Evolutionary conservation across 495 filamentous ascomycete genomes (phyloP).

Genomic region (Chaetomium cochliodes): DNA sequence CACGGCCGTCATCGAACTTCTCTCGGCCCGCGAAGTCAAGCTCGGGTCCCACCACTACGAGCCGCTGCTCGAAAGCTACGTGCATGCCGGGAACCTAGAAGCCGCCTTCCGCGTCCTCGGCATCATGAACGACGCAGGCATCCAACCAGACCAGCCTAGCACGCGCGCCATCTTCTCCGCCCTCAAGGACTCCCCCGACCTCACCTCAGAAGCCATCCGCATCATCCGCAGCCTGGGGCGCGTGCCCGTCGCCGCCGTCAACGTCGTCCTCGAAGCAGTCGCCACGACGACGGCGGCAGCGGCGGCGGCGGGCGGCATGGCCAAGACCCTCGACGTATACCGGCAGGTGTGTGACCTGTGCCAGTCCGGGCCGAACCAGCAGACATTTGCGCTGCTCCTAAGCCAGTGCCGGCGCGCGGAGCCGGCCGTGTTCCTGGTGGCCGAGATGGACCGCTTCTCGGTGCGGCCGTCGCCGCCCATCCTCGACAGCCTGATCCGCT

Average conservation of each 20-base stretch:
- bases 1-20: constrained; percentile 58
- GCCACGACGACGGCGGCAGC: too few relatives aligned
- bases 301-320: constrained; percentile 43
- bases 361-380: constrained; percentile 54
- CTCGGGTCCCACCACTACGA: constrained; percentile 72
- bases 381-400: constrained; percentile 67
- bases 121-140: constrained; percentile 63
- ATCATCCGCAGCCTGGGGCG: constrained; percentile 53
- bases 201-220: constrained; percentile 48
- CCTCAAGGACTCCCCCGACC: constrained; percentile 34
- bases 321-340: constrained; percentile 65
- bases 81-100: constrained; percentile 51
- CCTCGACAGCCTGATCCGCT: constrained; percentile 67
- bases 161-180: constrained; percentile 56
- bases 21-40: constrained; percentile 52
- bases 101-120: constrained; percentile 61
- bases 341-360: constrained; percentile 65
- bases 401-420: constrained; percentile 57
- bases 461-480: constrained; percentile 60
- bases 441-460: constrained; percentile 68
- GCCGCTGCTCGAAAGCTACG: constrained; percentile 65
- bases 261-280: constrained; percentile 60
- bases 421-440: constrained; percentile 64
- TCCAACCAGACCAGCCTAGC: constrained; percentile 51
- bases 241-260: constrained; percentile 58